These are phyloP conservation scores for Dendrobium chrysotoxum DNA, from an alignment of 106 monocot genomes.

Conservation along the genomic window DNA sequence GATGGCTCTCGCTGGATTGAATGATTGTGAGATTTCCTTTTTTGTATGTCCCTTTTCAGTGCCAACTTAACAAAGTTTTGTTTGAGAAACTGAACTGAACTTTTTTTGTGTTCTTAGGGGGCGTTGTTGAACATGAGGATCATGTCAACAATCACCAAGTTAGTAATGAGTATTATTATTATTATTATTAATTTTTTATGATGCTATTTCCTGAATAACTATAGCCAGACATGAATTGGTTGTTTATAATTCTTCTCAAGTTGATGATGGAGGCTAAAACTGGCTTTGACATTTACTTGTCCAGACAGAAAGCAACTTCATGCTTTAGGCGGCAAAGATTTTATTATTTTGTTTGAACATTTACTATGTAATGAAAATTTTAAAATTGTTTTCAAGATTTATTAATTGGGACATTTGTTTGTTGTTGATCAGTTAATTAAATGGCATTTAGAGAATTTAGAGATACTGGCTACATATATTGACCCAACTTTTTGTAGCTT, in stretches of 20 bases:
- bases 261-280: neutral
- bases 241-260: neutral
- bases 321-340: neutral
- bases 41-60: neutral
- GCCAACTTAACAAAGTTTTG: neutral
- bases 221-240: neutral
- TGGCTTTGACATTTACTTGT: neutral
- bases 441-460: no score
- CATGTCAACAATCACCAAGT: neutral
- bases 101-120: neutral
- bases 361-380: neutral
- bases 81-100: neutral
- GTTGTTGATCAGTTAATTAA: no score
- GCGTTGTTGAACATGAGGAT: neutral
- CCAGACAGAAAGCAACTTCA: neutral
- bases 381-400: no score
- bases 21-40: conserved; percentile 47
- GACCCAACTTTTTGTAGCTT: no score
- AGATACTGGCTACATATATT: no score
- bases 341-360: neutral
- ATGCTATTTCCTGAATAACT: neutral
- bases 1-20: conserved; percentile 73
- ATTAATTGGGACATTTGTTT: no score
- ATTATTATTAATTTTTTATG: neutral
- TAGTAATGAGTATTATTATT: neutral